These are phyloP conservation scores for Hemileia vastatrix DNA, from an alignment of 1,284 basidiomycete species.

Conservation along the genomic window DNA sequence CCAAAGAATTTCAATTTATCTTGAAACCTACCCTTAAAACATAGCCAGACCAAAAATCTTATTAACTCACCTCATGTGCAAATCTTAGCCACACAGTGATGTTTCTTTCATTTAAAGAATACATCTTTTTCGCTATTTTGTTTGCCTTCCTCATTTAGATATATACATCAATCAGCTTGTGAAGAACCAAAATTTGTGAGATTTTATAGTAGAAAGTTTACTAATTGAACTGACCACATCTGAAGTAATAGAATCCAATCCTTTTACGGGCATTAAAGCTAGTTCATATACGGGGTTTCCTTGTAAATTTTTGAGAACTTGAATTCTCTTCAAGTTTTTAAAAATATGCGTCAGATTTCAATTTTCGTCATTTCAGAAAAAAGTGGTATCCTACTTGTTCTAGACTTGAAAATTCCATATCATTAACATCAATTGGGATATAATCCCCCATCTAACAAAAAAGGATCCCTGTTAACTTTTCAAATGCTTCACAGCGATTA, in stretches of 20 bases:
- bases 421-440: too few species aligned
- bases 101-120: conserved; percentile 1
- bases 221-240: conserved; percentile 11
- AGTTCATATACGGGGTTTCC: conserved; percentile 21
- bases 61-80: conserved; percentile 11
- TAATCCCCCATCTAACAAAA: too few species aligned
- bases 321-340: too few species aligned
- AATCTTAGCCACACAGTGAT: conserved; percentile 22
- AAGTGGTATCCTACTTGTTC: too few species aligned
- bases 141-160: conserved; percentile 4
- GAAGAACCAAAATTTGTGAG: too few species aligned
- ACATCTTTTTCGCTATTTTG: conserved; percentile 15
- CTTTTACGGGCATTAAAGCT: not conserved
- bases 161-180: not conserved
- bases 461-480: too few species aligned
- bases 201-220: too few species aligned
- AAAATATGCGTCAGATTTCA: too few species aligned
- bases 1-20: not conserved
- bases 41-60: too few species aligned
- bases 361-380: too few species aligned
- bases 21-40: too few species aligned
- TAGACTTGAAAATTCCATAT: too few species aligned
- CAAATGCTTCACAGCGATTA: not conserved
- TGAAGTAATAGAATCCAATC: conserved; percentile 8
- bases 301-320: not conserved